A percentile compares a stretch with the other conserved stretches of the same genome.
Evolutionary conservation across 768 basidiomycete species (phyloP).

Genomic region (Amanita jacksonii): DNA sequence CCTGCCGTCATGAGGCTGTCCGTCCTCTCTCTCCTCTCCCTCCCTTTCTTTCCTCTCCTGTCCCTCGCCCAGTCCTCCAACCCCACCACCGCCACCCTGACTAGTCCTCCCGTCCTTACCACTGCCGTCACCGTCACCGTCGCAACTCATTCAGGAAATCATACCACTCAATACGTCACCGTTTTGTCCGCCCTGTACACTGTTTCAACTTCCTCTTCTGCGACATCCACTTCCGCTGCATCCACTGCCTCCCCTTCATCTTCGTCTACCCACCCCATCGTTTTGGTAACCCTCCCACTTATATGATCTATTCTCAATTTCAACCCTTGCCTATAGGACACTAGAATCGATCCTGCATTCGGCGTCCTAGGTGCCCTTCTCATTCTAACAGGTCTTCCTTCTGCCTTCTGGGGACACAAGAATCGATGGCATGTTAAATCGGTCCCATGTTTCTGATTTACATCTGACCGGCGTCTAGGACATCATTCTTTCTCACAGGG

Average conservation of each 20-base stretch:
- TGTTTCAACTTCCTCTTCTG: conserved; percentile 44
- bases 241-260: conserved; percentile 34
- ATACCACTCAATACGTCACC: conserved; percentile 40
- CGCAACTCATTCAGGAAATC: conserved; percentile 39
- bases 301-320: background rate
- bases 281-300: conserved; percentile 28
- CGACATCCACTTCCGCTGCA: conserved; percentile 28
- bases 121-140: conserved; percentile 39
- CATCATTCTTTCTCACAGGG: conserved; percentile 87
- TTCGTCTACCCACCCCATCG: conserved; percentile 31
- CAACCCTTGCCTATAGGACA: conserved; percentile 35
- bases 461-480: conserved; percentile 37
- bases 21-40: conserved; percentile 11
- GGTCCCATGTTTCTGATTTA: conserved; percentile 12
- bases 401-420: conserved; percentile 90
- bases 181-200: conserved; percentile 53
- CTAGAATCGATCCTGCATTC: conserved; percentile 79
- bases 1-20: conserved; percentile 11
- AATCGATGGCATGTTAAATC: conserved; percentile 77
- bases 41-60: conserved; percentile 12
- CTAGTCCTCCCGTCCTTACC: conserved; percentile 34
- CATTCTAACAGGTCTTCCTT: conserved; percentile 83
- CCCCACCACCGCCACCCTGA: conserved; percentile 12
- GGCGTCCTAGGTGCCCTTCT: conserved; percentile 82
- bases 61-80: conserved; percentile 25